Percentiles rank a stretch among this genome's conserved stretches.
Conservation (phyloP, 2,329 filamentous ascomycete genomes). For the Gnomoniopsis smithogilvyi region DNA sequence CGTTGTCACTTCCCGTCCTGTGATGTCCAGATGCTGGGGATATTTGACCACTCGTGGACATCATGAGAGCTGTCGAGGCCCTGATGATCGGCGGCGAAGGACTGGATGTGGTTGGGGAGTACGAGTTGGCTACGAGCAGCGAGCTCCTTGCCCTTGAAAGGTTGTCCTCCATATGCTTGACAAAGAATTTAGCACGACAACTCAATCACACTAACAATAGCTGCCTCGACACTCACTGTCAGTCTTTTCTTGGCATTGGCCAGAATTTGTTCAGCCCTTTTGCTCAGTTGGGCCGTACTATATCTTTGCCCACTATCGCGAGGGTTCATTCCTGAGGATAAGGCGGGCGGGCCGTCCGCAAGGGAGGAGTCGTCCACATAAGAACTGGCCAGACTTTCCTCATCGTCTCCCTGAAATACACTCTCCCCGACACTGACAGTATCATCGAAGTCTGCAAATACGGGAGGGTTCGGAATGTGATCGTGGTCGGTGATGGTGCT, state of each 20-base stretch:
- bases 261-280: conserved; percentile 83
- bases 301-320: conserved; percentile 53
- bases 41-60: conserved; percentile 26
- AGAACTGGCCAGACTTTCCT: conserved; percentile 61
- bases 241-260: conserved; percentile 88
- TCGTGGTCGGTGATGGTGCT: conserved; percentile 57
- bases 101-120: conserved; percentile 53
- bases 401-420: conserved; percentile 65
- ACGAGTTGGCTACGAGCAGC: conserved; percentile 57
- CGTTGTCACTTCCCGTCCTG: conserved; percentile 61
- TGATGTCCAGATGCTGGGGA: conserved; percentile 43
- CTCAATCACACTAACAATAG: neutral
- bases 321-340: conserved; percentile 17
- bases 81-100: conserved; percentile 48
- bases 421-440: conserved; percentile 60
- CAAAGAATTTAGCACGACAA: conserved; percentile 21
- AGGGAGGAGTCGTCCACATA: conserved; percentile 43
- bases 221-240: conserved; percentile 60
- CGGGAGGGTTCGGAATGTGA: conserved; percentile 27
- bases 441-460: conserved; percentile 62
- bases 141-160: conserved; percentile 73
- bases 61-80: conserved; percentile 34
- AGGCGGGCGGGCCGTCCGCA: neutral
- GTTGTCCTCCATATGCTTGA: conserved; percentile 89
- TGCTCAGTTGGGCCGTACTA: conserved; percentile 73